Conservation (phyloP, 208 protist genomes). For the Giardia duodenalis region DNA sequence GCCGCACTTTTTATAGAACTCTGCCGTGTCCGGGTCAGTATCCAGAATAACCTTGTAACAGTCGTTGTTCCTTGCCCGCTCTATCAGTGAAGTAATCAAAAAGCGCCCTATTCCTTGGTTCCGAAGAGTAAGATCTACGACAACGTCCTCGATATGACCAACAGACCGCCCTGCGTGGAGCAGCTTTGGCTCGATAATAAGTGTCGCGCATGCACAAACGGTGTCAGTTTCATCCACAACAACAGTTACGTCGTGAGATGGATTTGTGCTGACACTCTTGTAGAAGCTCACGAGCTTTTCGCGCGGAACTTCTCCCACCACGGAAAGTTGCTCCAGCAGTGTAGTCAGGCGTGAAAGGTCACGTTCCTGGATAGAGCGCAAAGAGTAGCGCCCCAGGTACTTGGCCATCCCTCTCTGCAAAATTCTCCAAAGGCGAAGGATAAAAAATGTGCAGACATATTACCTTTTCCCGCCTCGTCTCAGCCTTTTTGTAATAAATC, state of each 20-base stretch:
- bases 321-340: background rate
- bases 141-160: constrained; percentile 65
- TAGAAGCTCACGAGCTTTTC: background rate
- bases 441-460: no score
- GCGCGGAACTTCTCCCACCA: background rate
- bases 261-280: background rate
- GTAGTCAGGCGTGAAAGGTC: background rate
- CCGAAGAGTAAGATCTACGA: constrained; percentile 50
- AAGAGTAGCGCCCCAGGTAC: no score
- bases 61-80: constrained; percentile 29
- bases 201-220: constrained; percentile 48
- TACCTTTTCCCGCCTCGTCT: no score
- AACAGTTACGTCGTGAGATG: background rate
- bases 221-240: background rate
- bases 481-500: no score
- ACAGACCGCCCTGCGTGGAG: constrained; percentile 43
- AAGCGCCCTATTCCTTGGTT: constrained; percentile 50
- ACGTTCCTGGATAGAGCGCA: no score
- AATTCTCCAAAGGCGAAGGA: no score
- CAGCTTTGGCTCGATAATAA: constrained; percentile 57
- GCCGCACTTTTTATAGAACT: constrained; percentile 57
- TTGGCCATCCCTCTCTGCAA: no score
- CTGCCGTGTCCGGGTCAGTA: constrained; percentile 53
- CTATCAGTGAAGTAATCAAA: constrained; percentile 44
- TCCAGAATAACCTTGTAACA: constrained; percentile 60